Conservation (phyloP, 1,139 yeast genomes). For the Arxiozyma slooffiae region DNA sequence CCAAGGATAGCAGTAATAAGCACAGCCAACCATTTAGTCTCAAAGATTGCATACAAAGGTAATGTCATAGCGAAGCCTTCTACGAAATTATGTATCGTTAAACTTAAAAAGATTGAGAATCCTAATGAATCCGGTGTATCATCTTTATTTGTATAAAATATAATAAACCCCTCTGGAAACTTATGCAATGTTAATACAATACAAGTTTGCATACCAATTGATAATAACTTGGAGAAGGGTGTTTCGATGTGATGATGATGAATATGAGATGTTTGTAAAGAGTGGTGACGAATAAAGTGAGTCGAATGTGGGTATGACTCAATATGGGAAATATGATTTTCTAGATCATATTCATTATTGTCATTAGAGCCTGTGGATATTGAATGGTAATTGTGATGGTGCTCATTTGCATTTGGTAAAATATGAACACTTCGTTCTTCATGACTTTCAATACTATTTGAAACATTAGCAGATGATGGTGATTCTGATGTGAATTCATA, state of each 20-base stretch:
- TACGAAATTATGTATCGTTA: slow-evolving; percentile 79
- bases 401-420: background rate
- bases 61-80: slow-evolving; percentile 93
- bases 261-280: slow-evolving; percentile 10
- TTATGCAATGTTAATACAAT: slow-evolving; percentile 83
- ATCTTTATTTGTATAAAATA: slow-evolving; percentile 36
- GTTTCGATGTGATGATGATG: slow-evolving; percentile 80
- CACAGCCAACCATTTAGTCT: slow-evolving; percentile 56
- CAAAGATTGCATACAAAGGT: slow-evolving; percentile 70
- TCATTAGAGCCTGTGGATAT: background rate
- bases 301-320: slow-evolving; percentile 1
- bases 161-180: slow-evolving; percentile 88
- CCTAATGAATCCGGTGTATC: slow-evolving; percentile 55
- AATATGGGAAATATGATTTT: background rate
- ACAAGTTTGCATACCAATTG: slow-evolving; percentile 86
- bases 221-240: slow-evolving; percentile 62
- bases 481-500: background rate
- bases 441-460: slow-evolving; percentile 1
- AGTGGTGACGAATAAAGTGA: slow-evolving; percentile 2
- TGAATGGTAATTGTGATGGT: background rate
- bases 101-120: slow-evolving; percentile 66
- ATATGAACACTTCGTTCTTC: background rate
- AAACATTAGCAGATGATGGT: background rate
- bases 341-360: background rate
- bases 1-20: slow-evolving; percentile 61